Evolutionary conservation across 1,284 basidiomycete species (phyloP).

Genomic region (Sphaerobolus stellatus): DNA sequence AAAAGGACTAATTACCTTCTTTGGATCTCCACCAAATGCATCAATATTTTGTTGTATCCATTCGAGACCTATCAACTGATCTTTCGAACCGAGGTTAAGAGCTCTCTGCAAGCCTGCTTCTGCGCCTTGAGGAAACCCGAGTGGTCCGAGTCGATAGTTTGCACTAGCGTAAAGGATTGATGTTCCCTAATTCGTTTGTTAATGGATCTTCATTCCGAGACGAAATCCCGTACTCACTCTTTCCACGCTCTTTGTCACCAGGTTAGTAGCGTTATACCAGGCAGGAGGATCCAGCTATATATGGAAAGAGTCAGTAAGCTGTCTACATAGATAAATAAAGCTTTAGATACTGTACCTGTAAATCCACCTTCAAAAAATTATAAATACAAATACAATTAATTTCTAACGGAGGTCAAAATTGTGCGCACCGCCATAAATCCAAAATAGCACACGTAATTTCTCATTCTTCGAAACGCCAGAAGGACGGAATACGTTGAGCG

Average conservation of each 20-base stretch:
- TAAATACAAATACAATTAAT: background rate
- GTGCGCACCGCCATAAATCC: constrained; percentile 51
- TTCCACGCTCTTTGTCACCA: background rate
- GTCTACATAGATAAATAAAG: background rate
- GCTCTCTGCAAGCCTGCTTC: no score
- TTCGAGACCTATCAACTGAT: constrained; percentile 55
- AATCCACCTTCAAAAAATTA: constrained; percentile 46
- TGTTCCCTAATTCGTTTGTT: constrained; percentile 49
- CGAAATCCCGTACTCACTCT: no score
- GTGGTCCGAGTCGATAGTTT: constrained; percentile 57
- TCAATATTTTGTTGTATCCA: constrained; percentile 64
- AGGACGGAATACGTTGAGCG: constrained; percentile 51
- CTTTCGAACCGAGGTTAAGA: constrained; percentile 24
- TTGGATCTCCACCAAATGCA: constrained; percentile 64
- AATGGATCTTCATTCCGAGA: no score
- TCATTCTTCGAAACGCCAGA: constrained; percentile 31
- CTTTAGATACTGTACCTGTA: constrained; percentile 40
- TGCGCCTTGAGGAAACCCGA: constrained; percentile 32
- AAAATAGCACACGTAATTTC: constrained; percentile 49
- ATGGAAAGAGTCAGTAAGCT: constrained; percentile 8
- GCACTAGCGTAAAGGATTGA: constrained; percentile 43
- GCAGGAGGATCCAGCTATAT: constrained; percentile 41
- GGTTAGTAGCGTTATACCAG: constrained; percentile 48
- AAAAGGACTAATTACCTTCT: constrained; percentile 41
- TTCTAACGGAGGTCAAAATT: background rate